A percentile compares a stretch with the other conserved stretches of the same genome.
These are phyloP conservation scores for Dothistroma pini DNA, from an alignment of 2,329 filamentous ascomycete species.

Conservation along the genomic window DNA sequence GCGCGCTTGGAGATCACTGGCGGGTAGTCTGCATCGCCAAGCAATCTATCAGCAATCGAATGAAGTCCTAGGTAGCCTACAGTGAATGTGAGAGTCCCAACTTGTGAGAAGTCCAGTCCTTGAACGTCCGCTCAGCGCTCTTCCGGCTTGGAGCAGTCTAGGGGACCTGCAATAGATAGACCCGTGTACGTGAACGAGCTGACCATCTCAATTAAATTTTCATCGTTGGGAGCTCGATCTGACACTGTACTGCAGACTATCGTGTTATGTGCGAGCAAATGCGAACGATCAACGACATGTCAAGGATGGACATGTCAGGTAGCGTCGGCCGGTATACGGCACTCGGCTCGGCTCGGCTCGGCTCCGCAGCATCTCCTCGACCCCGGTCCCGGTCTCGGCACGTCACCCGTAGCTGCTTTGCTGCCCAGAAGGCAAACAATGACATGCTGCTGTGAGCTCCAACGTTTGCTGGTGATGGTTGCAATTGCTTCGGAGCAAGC, in stretches of 20 bases:
- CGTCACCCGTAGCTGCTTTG: neutral
- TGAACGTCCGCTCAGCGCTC: slow-evolving; percentile 59
- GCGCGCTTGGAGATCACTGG: slow-evolving; percentile 43
- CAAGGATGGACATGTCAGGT: too few relatives aligned
- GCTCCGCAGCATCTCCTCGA: too few relatives aligned
- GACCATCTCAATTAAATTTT: neutral
- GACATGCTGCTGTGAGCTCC: neutral
- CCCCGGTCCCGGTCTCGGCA: neutral
- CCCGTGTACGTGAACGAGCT: neutral
- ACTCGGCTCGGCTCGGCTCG: neutral
- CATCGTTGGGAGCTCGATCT: neutral
- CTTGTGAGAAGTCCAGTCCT: slow-evolving; percentile 65
- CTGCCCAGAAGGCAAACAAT: neutral
- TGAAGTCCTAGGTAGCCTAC: neutral
- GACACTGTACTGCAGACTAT: too few relatives aligned
- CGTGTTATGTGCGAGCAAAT: neutral
- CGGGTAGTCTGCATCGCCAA: slow-evolving; percentile 51
- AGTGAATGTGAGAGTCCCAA: slow-evolving; percentile 65
- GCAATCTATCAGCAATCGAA: neutral
- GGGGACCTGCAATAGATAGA: neutral
- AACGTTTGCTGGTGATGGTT: too few relatives aligned
- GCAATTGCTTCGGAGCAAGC: too few relatives aligned
- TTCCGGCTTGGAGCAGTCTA: slow-evolving; percentile 28
- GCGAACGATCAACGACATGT: neutral
- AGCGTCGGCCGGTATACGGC: too few relatives aligned